phyloP scores from a whole-genome alignment of 139 green algal species.

The Tetradesmus lagerheimii region DNA sequence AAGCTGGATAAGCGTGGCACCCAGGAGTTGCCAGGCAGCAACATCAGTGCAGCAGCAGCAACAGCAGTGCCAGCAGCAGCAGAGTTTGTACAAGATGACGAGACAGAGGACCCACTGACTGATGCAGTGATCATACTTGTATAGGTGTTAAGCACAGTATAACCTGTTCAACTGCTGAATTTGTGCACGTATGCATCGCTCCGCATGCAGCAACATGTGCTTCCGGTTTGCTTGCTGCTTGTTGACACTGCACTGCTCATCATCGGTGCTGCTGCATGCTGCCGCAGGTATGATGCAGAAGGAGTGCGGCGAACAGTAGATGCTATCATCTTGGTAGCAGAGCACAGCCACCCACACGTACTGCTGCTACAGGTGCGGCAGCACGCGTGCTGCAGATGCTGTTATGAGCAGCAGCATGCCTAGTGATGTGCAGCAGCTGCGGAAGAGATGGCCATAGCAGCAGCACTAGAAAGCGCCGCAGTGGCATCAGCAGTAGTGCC shows the following conservation, averaged over 20 bases:
- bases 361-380: conserved; percentile 87
- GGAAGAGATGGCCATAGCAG: background rate
- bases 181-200: background rate
- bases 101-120: background rate
- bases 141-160: background rate
- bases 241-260: background rate
- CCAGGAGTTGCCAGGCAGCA: background rate
- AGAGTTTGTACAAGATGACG: background rate
- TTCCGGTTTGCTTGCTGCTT: no score
- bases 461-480: background rate
- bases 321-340: conserved; percentile 89
- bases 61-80: background rate
- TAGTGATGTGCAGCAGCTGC: background rate
- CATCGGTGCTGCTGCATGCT: background rate
- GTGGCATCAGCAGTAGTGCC: background rate
- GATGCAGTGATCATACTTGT: background rate
- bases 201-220: background rate
- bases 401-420: background rate
- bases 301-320: conserved; percentile 90
- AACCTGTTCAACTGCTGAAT: background rate
- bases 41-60: background rate
- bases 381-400: background rate
- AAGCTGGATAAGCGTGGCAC: conserved; percentile 15
- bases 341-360: conserved; percentile 95
- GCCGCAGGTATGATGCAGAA: conserved; percentile 85